A percentile compares a stretch with the other conserved stretches of the same genome.
These are phyloP conservation scores for Citrullus mucosospermus DNA, from an alignment of 306 rosid species.

Conservation along the genomic window DNA sequence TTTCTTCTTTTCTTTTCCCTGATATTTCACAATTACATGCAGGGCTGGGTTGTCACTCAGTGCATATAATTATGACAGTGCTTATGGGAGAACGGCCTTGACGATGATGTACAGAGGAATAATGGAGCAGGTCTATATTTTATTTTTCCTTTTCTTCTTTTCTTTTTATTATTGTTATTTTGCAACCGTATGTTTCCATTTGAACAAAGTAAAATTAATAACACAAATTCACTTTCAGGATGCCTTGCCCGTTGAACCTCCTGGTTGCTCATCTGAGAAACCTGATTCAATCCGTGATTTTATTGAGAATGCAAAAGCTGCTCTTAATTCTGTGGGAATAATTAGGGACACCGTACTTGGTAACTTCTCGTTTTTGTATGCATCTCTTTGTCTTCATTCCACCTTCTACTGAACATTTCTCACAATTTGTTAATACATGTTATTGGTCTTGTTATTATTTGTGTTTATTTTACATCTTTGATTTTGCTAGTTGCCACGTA, in stretches of 20 bases:
- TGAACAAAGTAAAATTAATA: constrained; percentile 7
- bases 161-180: not conserved
- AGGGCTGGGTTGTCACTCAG: constrained; percentile 92
- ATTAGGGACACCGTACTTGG: constrained; percentile 61
- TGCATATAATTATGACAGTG: constrained; percentile 93
- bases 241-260: constrained; percentile 78
- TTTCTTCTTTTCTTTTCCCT: not conserved
- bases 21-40: constrained; percentile 15
- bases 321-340: constrained; percentile 89
- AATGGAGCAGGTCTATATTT: constrained; percentile 71
- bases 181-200: constrained; percentile 5
- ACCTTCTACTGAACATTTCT: not conserved
- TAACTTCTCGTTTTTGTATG: constrained; percentile 17
- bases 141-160: not conserved
- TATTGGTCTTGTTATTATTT: too few species aligned
- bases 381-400: not conserved
- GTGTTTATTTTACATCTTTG: too few species aligned
- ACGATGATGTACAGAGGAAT: constrained; percentile 85
- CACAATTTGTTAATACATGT: not conserved
- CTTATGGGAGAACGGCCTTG: constrained; percentile 81
- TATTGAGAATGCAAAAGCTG: constrained; percentile 65
- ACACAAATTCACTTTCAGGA: constrained; percentile 39
- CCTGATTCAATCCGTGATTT: constrained; percentile 68
- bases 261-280: constrained; percentile 72
- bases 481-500: too few species aligned